These are phyloP conservation scores for Trapa incisa DNA, from an alignment of 345 rosid species.

Conservation along the genomic window DNA sequence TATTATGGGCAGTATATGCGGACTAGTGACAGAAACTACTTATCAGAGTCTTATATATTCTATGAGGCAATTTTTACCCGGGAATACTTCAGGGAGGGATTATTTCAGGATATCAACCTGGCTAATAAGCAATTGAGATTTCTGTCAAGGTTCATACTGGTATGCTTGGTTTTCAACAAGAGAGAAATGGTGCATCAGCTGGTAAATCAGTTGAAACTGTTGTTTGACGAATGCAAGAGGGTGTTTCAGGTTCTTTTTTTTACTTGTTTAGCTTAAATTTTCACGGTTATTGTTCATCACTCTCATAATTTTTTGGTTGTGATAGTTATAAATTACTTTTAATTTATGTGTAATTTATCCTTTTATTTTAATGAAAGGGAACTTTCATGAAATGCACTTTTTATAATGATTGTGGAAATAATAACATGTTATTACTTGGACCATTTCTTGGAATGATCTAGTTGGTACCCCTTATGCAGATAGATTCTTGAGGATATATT, in stretches of 20 bases:
- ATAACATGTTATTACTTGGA: background rate
- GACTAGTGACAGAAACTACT: slow-evolving; percentile 67
- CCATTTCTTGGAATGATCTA: background rate
- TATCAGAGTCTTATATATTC: slow-evolving; percentile 76
- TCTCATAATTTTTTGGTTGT: background rate
- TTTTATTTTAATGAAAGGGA: background rate
- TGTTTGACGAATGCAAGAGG: slow-evolving; percentile 87
- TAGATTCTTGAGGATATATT: background rate
- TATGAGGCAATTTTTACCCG: slow-evolving; percentile 74
- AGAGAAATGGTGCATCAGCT: slow-evolving; percentile 75
- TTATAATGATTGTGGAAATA: background rate
- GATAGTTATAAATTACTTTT: background rate
- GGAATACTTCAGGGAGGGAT: slow-evolving; percentile 83
- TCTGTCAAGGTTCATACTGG: slow-evolving; percentile 85
- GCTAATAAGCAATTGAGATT: slow-evolving; percentile 89
- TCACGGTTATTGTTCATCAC: background rate
- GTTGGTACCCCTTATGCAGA: background rate
- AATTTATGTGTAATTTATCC: background rate
- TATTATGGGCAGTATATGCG: slow-evolving; percentile 92
- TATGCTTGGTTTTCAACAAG: slow-evolving; percentile 70
- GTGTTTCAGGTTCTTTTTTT: slow-evolving; percentile 55
- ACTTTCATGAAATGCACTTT: background rate
- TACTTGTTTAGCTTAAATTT: background rate
- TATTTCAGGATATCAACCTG: slow-evolving; percentile 63
- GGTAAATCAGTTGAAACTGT: slow-evolving; percentile 62